A percentile compares a stretch with the other conserved stretches of the same genome.
phyloP scores from a whole-genome alignment of 805 yeast species.

The Hanseniaspora vineae region DNA sequence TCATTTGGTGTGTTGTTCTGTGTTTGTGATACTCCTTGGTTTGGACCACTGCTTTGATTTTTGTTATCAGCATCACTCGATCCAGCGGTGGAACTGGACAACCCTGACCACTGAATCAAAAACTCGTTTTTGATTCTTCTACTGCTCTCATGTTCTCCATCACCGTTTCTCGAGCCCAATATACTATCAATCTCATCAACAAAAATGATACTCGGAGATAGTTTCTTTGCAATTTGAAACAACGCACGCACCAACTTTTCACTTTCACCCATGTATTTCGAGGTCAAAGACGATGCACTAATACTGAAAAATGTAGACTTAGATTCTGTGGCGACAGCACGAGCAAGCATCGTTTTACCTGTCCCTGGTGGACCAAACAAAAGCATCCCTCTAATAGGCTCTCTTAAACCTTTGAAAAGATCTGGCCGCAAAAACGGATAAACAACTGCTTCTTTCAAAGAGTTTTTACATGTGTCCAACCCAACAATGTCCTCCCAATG shows the following conservation, averaged over 20 bases:
- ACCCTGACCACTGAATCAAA: slow-evolving; percentile 86
- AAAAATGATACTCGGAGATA: slow-evolving; percentile 88
- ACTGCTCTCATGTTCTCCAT: slow-evolving; percentile 68
- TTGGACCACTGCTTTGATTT: slow-evolving; percentile 10
- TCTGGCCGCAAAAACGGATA: slow-evolving; percentile 94
- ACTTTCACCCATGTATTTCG: slow-evolving; percentile 81
- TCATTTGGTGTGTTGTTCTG: background rate
- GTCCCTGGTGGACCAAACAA: slow-evolving; percentile 99
- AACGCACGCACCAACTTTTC: slow-evolving; percentile 87
- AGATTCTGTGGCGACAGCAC: slow-evolving; percentile 94
- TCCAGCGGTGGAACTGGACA: slow-evolving; percentile 74
- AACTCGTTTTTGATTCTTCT: slow-evolving; percentile 88
- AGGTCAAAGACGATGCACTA: slow-evolving; percentile 79
- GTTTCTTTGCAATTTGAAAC: slow-evolving; percentile 67
- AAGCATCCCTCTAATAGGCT: slow-evolving; percentile 93
- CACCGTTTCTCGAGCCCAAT: slow-evolving; percentile 52
- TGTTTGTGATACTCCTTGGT: background rate
- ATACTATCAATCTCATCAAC: slow-evolving; percentile 94
- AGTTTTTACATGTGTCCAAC: slow-evolving; percentile 71
- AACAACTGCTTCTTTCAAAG: slow-evolving; percentile 88
- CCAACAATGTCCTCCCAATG: slow-evolving; percentile 96
- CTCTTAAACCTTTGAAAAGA: slow-evolving; percentile 77
- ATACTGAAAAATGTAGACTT: slow-evolving; percentile 86
- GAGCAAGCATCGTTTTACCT: slow-evolving; percentile 92
- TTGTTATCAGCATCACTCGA: slow-evolving; percentile 32